phyloP scores from a whole-genome alignment of 176 grass and related monocot genomes.

The Pontederia paniculata region DNA sequence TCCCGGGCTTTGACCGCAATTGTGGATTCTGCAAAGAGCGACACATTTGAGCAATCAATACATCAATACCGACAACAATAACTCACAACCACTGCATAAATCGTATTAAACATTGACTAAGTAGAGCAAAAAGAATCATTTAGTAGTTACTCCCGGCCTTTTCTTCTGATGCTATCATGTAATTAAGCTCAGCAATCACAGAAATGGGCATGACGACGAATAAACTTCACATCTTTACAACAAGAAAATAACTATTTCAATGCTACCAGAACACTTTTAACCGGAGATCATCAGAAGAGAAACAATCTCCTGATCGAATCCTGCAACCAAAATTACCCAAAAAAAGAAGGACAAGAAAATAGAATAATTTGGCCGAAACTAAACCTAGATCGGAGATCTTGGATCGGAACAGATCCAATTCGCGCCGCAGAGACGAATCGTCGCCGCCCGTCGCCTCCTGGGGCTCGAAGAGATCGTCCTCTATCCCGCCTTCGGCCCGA shows the following conservation, averaged over 20 bases:
- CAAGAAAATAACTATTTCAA: no score
- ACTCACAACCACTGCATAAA: constrained; percentile 1
- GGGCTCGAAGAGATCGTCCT: constrained; percentile 7
- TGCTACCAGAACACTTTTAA: no score
- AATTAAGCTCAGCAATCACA: no score
- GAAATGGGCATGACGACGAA: no score
- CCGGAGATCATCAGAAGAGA: no score
- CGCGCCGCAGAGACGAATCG: not conserved
- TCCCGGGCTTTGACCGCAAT: constrained; percentile 34
- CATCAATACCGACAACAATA: not conserved
- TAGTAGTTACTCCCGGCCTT: no score
- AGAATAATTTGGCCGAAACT: no score
- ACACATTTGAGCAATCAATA: not conserved
- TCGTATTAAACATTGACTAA: not conserved
- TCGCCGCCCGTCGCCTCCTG: not conserved
- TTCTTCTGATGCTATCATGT: no score
- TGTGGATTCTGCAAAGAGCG: constrained; percentile 29
- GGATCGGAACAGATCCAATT: constrained; percentile 2
- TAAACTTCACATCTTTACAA: no score
- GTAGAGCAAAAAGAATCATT: no score
- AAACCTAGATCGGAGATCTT: not conserved
- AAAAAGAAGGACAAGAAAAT: not conserved
- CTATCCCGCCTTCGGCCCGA: not conserved
- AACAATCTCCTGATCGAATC: not conserved
- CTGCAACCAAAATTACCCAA: not conserved